Conservation (phyloP, 2,329 filamentous ascomycete species). For the Apiospora koreana region DNA sequence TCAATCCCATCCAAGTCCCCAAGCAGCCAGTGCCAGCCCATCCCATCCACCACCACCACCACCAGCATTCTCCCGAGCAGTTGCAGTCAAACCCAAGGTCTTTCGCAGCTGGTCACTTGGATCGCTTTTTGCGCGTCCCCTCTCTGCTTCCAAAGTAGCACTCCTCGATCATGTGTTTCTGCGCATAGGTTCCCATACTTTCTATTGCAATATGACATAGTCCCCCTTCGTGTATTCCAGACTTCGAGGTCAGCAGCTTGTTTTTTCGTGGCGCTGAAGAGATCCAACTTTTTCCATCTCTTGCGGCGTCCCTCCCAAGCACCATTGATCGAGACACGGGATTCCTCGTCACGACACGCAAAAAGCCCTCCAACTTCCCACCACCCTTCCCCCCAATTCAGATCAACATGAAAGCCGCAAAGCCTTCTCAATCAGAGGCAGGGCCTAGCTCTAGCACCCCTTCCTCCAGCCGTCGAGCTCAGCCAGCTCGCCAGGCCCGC, state of each 20-base stretch:
- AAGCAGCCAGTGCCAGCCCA: background rate
- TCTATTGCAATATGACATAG: constrained; percentile 8
- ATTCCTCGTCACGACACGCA: background rate
- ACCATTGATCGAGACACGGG: constrained; percentile 1
- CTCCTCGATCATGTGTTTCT: constrained; percentile 5
- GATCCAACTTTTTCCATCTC: constrained; percentile 8
- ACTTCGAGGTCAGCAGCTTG: constrained; percentile 2
- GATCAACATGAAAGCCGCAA: constrained; percentile 56
- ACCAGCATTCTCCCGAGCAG: background rate
- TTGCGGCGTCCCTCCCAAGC: constrained; percentile 4
- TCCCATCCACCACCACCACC: background rate
- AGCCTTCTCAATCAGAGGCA: constrained; percentile 42
- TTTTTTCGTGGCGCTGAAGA: constrained; percentile 2
- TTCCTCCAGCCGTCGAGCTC: constrained; percentile 58
- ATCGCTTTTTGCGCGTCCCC: constrained; percentile 7
- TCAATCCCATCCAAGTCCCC: constrained; percentile 5
- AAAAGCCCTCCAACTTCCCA: constrained; percentile 5
- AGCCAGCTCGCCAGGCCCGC: constrained; percentile 66
- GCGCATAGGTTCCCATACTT: constrained; percentile 9
- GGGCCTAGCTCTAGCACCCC: constrained; percentile 34
- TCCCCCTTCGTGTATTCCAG: constrained; percentile 1
- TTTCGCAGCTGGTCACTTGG: constrained; percentile 6
- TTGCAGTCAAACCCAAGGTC: constrained; percentile 3
- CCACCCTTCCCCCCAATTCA: background rate
- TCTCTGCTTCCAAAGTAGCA: background rate